Evolutionary conservation across 257 asterid genomes (phyloP).

Genomic region (Solanum medicagineum): DNA sequence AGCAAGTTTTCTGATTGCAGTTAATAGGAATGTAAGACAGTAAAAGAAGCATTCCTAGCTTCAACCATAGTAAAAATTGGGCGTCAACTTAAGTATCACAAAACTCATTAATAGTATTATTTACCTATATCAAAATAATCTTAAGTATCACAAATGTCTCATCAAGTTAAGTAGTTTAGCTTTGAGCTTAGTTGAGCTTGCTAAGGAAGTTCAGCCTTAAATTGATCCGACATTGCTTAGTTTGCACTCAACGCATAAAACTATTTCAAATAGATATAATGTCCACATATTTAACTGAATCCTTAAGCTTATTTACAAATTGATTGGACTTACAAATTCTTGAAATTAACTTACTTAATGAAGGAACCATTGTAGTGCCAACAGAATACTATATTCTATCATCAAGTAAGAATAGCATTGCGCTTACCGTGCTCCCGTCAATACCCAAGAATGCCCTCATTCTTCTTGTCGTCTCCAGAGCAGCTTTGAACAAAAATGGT

Average conservation of each 20-base stretch:
- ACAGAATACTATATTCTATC: neutral
- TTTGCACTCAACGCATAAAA: neutral
- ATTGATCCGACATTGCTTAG: neutral
- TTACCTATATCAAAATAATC: neutral
- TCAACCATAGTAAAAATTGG: neutral
- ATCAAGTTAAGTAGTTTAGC: neutral
- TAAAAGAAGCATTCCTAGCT: neutral
- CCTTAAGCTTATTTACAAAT: neutral
- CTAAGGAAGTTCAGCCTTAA: neutral
- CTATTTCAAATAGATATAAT: neutral
- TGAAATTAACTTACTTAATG: neutral
- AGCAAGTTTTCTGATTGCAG: neutral
- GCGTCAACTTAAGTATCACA: neutral
- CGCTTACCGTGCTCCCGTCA: slow-evolving; percentile 46
- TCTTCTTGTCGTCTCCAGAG: slow-evolving; percentile 63
- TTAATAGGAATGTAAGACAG: neutral
- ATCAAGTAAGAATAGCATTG: neutral
- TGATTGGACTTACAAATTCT: neutral
- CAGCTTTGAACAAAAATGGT: slow-evolving; percentile 78
- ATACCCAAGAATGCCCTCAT: slow-evolving; percentile 64
- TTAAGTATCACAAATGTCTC: neutral
- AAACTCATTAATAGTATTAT: neutral
- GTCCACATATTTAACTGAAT: neutral
- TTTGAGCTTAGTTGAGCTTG: neutral
- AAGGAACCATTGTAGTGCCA: neutral